A percentile compares a stretch with the other conserved stretches of the same genome.
Evolutionary conservation across 129 eudicot species (phyloP).

Genomic region (Centaurea solstitialis): DNA sequence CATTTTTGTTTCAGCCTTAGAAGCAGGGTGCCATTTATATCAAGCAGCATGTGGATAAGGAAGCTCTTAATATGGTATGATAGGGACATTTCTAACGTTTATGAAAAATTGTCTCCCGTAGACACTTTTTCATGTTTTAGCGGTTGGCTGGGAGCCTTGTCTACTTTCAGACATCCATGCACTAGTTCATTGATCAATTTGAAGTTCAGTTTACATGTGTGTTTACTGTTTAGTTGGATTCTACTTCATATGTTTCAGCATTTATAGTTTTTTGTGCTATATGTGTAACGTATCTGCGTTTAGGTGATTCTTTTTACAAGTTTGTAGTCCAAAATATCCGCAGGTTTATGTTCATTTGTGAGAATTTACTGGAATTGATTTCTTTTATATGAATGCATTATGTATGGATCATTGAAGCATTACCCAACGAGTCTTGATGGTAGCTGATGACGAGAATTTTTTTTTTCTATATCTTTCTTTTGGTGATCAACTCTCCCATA

Average conservation of each 20-base stretch:
- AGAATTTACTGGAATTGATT: neutral
- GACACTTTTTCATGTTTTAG: conserved; percentile 35
- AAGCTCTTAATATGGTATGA: conserved; percentile 68
- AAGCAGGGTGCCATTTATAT: conserved; percentile 60
- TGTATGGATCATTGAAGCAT: neutral
- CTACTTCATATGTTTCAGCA: neutral
- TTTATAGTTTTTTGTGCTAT: neutral
- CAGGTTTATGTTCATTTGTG: neutral
- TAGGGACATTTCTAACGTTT: conserved; percentile 47
- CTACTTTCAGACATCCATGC: neutral
- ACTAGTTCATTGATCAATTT: conserved; percentile 5
- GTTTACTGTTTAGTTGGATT: neutral
- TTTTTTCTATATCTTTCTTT: neutral
- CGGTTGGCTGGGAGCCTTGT: neutral
- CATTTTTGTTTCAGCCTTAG: conserved; percentile 56
- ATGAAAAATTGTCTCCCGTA: conserved; percentile 31
- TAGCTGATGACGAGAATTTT: neutral
- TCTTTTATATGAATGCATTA: neutral
- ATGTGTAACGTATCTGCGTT: neutral
- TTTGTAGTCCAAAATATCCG: neutral
- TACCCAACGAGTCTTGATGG: neutral
- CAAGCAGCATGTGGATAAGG: conserved; percentile 67
- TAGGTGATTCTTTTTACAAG: neutral
- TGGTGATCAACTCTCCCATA: neutral
- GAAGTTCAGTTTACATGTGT: neutral